Conservation (phyloP, 2,329 filamentous ascomycete species). For the Fusarium keratoplasticum region DNA sequence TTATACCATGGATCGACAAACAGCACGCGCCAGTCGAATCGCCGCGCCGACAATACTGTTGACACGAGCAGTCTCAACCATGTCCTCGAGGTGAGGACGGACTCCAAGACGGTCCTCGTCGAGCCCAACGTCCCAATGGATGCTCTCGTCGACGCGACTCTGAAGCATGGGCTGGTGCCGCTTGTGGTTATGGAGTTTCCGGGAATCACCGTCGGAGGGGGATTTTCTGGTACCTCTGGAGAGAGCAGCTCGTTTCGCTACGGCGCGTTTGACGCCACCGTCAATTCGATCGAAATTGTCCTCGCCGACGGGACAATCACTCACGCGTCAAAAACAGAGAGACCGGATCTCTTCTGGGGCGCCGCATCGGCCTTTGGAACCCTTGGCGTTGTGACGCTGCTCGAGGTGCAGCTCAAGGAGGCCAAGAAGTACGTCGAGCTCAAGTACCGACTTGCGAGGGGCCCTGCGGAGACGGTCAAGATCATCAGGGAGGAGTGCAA, state of each 20-base stretch:
- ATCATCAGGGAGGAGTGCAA: slow-evolving; percentile 58
- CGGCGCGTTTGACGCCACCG: slow-evolving; percentile 72
- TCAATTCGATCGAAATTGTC: slow-evolving; percentile 73
- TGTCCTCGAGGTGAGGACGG: slow-evolving; percentile 70
- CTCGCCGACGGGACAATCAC: slow-evolving; percentile 69
- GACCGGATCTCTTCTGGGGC: slow-evolving; percentile 71
- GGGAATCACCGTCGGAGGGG: slow-evolving; percentile 77
- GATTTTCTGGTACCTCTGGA: slow-evolving; percentile 73
- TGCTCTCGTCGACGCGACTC: slow-evolving; percentile 66
- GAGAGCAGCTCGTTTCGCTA: slow-evolving; percentile 77
- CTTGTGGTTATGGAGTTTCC: slow-evolving; percentile 79
- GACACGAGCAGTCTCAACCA: slow-evolving; percentile 74
- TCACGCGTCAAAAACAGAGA: slow-evolving; percentile 64
- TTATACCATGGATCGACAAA: slow-evolving; percentile 84
- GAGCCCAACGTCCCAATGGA: slow-evolving; percentile 80
- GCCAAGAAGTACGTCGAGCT: slow-evolving; percentile 68
- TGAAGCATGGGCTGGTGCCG: slow-evolving; percentile 68
- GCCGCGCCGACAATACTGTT: slow-evolving; percentile 65
- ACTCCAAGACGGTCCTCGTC: slow-evolving; percentile 68
- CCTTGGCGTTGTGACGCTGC: slow-evolving; percentile 72
- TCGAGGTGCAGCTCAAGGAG: slow-evolving; percentile 69
- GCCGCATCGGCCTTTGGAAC: slow-evolving; percentile 75
- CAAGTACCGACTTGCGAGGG: slow-evolving; percentile 63
- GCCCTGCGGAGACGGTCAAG: slow-evolving; percentile 52
- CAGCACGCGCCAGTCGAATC: slow-evolving; percentile 72